These are phyloP conservation scores for Apiosordaria backusii DNA, from an alignment of 495 filamentous ascomycete species.

Conservation along the genomic window DNA sequence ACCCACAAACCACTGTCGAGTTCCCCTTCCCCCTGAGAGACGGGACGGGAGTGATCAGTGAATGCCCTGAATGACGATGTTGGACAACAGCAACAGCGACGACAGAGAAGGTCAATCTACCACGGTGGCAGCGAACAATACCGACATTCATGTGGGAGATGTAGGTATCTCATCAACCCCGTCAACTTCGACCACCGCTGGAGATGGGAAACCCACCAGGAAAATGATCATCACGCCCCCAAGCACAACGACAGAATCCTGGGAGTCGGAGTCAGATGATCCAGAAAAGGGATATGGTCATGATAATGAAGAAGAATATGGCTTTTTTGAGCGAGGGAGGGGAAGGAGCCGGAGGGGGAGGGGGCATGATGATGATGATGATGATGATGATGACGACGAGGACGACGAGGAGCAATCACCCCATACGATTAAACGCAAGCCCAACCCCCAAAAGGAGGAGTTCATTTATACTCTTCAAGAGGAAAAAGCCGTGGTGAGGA, in stretches of 20 bases:
- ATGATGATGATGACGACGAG: not conserved
- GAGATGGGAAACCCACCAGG: not conserved
- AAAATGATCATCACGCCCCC: not conserved
- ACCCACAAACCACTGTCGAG: not conserved
- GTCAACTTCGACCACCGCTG: not conserved
- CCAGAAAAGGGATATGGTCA: not conserved
- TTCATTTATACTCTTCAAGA: conserved; percentile 65
- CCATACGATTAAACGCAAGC: not conserved
- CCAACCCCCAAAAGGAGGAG: not conserved
- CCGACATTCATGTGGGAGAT: too few relatives aligned
- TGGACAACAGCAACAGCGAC: not conserved
- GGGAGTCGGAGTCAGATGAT: conserved; percentile 14
- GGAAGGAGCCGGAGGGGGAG: conserved; percentile 4
- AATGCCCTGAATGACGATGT: not conserved
- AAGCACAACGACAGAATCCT: not conserved
- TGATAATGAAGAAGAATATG: not conserved
- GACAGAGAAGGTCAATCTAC: not conserved
- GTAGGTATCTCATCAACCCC: not conserved
- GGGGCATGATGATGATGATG: too few relatives aligned
- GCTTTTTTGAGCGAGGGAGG: not conserved
- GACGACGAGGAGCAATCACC: not conserved
- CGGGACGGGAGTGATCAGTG: not conserved
- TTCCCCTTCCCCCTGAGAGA: not conserved
- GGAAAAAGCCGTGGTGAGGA: conserved; percentile 65
- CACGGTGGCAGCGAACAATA: not conserved